A percentile compares a stretch with the other conserved stretches of the same genome.
phyloP scores from a whole-genome alignment of 345 rosid genomes.

The thale cress (Arabidopsis thaliana) region DNA sequence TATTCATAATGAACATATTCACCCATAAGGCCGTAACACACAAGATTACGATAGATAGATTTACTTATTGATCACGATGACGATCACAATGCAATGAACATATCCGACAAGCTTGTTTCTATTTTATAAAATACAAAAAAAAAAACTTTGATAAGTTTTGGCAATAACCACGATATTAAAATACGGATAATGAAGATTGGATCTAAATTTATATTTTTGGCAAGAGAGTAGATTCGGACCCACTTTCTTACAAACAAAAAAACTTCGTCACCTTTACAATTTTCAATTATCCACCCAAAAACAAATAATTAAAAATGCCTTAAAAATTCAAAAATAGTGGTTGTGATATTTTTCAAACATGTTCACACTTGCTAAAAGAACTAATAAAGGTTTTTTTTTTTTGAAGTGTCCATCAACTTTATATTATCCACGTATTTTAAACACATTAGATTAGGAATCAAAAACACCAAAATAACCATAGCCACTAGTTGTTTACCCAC shows the following conservation, averaged over 20 bases:
- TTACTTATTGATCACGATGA: too few species aligned
- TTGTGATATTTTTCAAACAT: conserved; percentile 11
- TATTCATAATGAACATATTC: too few species aligned
- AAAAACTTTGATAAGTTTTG: neutral
- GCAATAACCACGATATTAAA: neutral
- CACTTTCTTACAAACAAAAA: neutral
- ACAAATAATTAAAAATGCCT: neutral
- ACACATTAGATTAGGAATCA: neutral
- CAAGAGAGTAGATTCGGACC: neutral
- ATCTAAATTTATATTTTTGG: neutral
- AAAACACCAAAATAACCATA: neutral
- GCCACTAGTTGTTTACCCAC: conserved; percentile 27
- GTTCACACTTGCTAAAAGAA: conserved; percentile 33
- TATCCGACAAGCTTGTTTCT: neutral
- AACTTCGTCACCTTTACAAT: neutral
- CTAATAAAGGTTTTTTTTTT: neutral
- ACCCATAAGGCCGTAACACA: too few species aligned
- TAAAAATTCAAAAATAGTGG: conserved; percentile 18
- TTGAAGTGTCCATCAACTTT: conserved; percentile 18
- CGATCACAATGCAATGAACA: neutral
- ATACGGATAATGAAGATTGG: neutral
- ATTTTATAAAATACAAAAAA: too few species aligned
- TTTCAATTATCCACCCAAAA: conserved; percentile 25
- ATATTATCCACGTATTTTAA: conserved; percentile 24
- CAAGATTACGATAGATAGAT: too few species aligned